Base-by-base conservation (phyloP, 2,329 filamentous ascomycete genomes). In the Byssoonygena ceratinophila region DNA sequence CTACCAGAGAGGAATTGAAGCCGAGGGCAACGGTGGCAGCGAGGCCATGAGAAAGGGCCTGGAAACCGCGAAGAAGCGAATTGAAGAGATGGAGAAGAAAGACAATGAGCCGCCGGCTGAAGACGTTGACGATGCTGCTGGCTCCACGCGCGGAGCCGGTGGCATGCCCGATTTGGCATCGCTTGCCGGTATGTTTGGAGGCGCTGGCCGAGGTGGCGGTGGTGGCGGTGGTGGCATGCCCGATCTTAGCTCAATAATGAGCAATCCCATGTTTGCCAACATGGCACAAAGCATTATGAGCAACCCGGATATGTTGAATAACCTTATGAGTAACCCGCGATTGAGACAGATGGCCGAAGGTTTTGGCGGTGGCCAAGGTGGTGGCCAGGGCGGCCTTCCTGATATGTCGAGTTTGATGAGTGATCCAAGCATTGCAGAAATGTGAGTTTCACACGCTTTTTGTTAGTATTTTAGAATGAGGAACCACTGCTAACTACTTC, bases 281-380 rank as follows among this genome's bases (percentile, higher is more conserved):
- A 96, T 97, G 89, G 92, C 92, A 3, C 88, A 96, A 75, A 95
- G 87, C 70, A 72, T 98, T 52, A 97, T 97, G 92, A 87, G 82
- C 72, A 96, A 98, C 73, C 92, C 92, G 0, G 87, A 94, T 8
- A 82, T 90, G 75, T 85, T 97, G 81, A 79, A 76, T 66, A 92
- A 89, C 68, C 72, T 98, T 54, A 95, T 98, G 90, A 88, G 76
- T 76, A 97, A 98, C 75, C 92, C 92, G 2, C 80, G 83, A 56
- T 73, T 97, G 57, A 79, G 87, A 53, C 82, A 94, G 66, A 91
- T 96, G 88, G 89, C 88, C 43, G 82, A 85, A 64, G 80, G 79
- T 61, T 89, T 94, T 65, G 81, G 79, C 56, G 64, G 61, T 31
- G 64, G 71, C 22, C 64, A 68, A 11, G 81, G 79, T 55, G 64